A percentile compares a stretch with the other conserved stretches of the same genome.
These are phyloP conservation scores for Scheffersomyces coipomensis DNA, from an alignment of 805 yeast species.

Conservation along the genomic window DNA sequence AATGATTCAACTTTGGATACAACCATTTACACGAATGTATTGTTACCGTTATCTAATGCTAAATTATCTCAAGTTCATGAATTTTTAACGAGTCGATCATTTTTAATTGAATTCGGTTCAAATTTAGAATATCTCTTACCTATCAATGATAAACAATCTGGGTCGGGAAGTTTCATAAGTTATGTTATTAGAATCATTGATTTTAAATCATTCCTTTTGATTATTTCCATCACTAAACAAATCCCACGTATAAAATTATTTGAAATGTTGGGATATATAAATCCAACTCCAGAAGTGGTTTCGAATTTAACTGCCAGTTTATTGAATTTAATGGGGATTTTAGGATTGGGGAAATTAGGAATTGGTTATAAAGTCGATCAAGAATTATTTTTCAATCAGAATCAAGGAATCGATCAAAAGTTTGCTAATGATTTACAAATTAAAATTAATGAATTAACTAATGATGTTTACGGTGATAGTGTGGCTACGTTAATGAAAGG, in stretches of 20 bases:
- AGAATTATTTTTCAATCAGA: conserved; percentile 23
- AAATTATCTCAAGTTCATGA: conserved; percentile 15
- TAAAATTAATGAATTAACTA: conserved; percentile 12
- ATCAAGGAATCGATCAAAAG: conserved; percentile 2
- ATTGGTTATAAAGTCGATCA: conserved; percentile 23
- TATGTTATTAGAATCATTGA: conserved; percentile 26
- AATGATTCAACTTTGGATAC: conserved; percentile 13
- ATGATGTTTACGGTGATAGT: conserved; percentile 18
- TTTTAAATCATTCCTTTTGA: conserved; percentile 26
- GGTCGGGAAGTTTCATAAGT: conserved; percentile 12
- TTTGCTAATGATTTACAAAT: conserved; percentile 2
- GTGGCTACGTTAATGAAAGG: conserved; percentile 27
- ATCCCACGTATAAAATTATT: conserved; percentile 22
- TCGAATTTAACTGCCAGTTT: conserved; percentile 15
- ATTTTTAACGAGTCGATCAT: conserved; percentile 5
- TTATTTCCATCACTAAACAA: conserved; percentile 22
- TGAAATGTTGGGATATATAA: conserved; percentile 23
- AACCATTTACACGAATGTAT: conserved; percentile 13
- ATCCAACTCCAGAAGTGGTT: background rate
- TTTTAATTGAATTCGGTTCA: conserved; percentile 7
- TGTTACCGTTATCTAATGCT: conserved; percentile 20
- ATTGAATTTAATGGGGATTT: conserved; percentile 20
- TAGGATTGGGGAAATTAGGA: conserved; percentile 26
- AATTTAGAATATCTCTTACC: conserved; percentile 18
- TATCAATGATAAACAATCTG: conserved; percentile 1